Percentiles rank a stretch among this genome's conserved stretches.
Conservation (phyloP, 192 early-diverging fungal species). For the Coemansia interrupta region DNA sequence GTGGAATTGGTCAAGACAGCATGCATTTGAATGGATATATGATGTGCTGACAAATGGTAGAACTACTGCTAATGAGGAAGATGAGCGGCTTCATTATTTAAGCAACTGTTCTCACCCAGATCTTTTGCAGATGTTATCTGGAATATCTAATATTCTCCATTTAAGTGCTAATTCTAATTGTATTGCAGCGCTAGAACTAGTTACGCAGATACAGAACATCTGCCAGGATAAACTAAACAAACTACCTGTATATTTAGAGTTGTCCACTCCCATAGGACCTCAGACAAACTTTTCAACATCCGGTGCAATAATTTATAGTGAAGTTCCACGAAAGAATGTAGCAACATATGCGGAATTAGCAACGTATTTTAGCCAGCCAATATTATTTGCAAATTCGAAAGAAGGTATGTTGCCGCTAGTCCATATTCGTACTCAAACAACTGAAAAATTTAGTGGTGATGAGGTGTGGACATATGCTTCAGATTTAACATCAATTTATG, state of each 20-base stretch:
- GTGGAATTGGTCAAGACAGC: slow-evolving; percentile 88
- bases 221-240: slow-evolving; percentile 66
- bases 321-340: slow-evolving; percentile 68
- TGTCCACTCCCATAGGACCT: slow-evolving; percentile 73
- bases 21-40: slow-evolving; percentile 59
- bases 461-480: slow-evolving; percentile 70
- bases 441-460: slow-evolving; percentile 51
- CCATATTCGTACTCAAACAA: slow-evolving; percentile 11
- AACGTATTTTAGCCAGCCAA: slow-evolving; percentile 68
- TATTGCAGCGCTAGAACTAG: slow-evolving; percentile 50
- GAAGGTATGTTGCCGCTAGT: slow-evolving; percentile 45
- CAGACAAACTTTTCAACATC: slow-evolving; percentile 64
- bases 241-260: slow-evolving; percentile 81
- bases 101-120: slow-evolving; percentile 77
- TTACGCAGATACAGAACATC: slow-evolving; percentile 66
- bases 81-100: slow-evolving; percentile 37
- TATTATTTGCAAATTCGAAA: slow-evolving; percentile 55
- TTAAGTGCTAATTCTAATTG: slow-evolving; percentile 65
- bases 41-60: slow-evolving; percentile 49
- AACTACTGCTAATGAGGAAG: slow-evolving; percentile 55
- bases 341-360: slow-evolving; percentile 84
- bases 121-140: slow-evolving; percentile 75
- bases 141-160: slow-evolving; percentile 61
- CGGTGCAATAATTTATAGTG: slow-evolving; percentile 75
- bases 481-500: slow-evolving; percentile 67